Evolutionary conservation across 2,329 filamentous ascomycete genomes (phyloP), one percentile per base, ranked within the genome.

Genomic region (Fusarium heterosporum): DNA sequence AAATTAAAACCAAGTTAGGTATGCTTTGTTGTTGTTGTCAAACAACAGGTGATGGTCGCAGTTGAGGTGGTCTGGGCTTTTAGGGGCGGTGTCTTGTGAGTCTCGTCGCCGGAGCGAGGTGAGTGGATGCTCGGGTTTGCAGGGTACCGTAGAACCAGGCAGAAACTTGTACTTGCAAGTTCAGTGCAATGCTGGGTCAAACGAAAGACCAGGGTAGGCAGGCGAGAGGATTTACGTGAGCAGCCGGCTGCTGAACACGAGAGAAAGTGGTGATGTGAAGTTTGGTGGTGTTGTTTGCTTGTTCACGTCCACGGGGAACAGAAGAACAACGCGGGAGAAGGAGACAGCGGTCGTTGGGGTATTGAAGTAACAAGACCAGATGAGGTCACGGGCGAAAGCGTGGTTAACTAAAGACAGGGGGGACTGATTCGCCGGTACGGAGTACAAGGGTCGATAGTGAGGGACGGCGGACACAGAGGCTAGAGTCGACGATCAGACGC

Each of bases 211-310:
- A 55, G 61, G 59, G 62, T 64, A 54, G 66, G 52, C 46, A 56
- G 51, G 55, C 50, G 43, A 62, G 52, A 61, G 61, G 58, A 29
- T 73, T 71, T 69, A 64, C 57, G 71, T 72, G 71, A 64, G 71
- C 71, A 73, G 69, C 71, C 71, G 68, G 71, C 71, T 73, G 69
- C 71, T 73, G 71, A 73, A 66, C 71, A 72, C 71, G 59, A 72
- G 55, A 46, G 54, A 70, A 70, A 66, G 64, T 64, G 47, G 46
- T n/a, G 50, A 56, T 52, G 50, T 45, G 38, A 52, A 53, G 51
- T 36, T 55, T 57, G 52, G 46, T 73, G 58, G 53, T 71, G 69
- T 57, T 70, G 55, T 60, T 64, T 67, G 68, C 65, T 68, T 73
- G 71, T 72, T 69, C 69, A 66, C 56, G 71, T 73, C 68, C 68